Conservation (phyloP, 345 rosid genomes). For the Capsella bursapastoris region DNA sequence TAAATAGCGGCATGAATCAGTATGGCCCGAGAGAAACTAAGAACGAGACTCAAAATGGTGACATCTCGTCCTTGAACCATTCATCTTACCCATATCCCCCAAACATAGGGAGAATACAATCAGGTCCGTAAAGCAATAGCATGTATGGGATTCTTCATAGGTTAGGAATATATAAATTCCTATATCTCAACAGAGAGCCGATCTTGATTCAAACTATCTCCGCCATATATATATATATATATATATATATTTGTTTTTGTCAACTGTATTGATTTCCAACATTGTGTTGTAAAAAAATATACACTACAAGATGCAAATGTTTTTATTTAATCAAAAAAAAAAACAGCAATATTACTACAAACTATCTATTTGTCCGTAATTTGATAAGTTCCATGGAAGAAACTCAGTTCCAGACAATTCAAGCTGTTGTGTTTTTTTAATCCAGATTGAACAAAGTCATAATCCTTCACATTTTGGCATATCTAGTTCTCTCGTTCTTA, state of each 20-base stretch:
- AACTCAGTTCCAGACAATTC: background rate
- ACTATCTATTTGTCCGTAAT: background rate
- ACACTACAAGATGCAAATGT: slow-evolving; percentile 31
- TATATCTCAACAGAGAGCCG: slow-evolving; percentile 24
- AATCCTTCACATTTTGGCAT: background rate
- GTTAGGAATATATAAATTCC: slow-evolving; percentile 37
- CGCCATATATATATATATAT: slow-evolving; percentile 32
- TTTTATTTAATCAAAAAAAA: slow-evolving; percentile 23
- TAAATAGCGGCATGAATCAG: slow-evolving; percentile 61
- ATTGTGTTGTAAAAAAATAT: slow-evolving; percentile 26
- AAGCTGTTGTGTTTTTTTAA: background rate
- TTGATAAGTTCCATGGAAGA: background rate
- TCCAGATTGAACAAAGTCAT: background rate
- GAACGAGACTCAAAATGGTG: slow-evolving; percentile 52
- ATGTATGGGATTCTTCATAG: slow-evolving; percentile 30
- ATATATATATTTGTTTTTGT: slow-evolving; percentile 26
- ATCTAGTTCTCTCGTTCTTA: background rate
- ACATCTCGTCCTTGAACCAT: slow-evolving; percentile 56
- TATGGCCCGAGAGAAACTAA: slow-evolving; percentile 60
- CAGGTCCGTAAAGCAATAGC: slow-evolving; percentile 60
- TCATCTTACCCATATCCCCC: slow-evolving; percentile 78
- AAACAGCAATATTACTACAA: slow-evolving; percentile 14
- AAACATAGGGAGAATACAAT: slow-evolving; percentile 73
- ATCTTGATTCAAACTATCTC: slow-evolving; percentile 21
- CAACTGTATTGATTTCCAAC: slow-evolving; percentile 22